Conservation (phyloP, 345 rosid species). For the Gossypium anomalum region DNA sequence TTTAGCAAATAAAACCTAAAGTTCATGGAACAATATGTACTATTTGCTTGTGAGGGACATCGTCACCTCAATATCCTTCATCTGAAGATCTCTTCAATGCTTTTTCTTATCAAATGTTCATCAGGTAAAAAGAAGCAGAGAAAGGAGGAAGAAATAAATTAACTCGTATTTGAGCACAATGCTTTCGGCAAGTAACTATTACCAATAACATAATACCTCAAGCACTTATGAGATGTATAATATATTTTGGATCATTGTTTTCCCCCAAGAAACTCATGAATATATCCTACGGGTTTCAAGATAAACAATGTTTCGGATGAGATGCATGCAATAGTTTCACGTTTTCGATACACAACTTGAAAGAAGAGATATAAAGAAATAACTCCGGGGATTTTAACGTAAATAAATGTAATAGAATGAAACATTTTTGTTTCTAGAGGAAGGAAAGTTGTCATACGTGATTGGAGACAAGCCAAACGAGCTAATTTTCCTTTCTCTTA, state of each 20-base stretch:
- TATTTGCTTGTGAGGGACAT: too few relatives aligned
- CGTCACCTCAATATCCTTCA: too few relatives aligned
- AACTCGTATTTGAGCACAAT: background rate
- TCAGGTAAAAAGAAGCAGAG: background rate
- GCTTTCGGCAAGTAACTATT: background rate
- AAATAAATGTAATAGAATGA: constrained; percentile 3
- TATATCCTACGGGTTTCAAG: background rate
- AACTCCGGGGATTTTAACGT: background rate
- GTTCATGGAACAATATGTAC: too few relatives aligned
- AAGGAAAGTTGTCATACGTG: constrained; percentile 5
- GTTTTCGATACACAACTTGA: constrained; percentile 11
- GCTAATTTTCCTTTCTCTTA: constrained; percentile 25
- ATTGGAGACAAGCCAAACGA: background rate
- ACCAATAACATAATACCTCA: background rate
- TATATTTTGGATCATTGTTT: background rate
- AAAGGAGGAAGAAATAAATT: background rate
- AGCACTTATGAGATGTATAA: background rate
- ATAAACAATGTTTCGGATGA: background rate
- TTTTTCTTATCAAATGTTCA: background rate
- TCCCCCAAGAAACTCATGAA: background rate
- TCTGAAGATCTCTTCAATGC: too few relatives aligned
- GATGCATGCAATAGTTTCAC: background rate
- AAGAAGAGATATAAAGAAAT: background rate
- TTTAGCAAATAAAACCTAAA: too few relatives aligned
- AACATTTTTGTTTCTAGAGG: background rate